Evolutionary conservation across 2,329 filamentous ascomycete genomes (phyloP).

Genomic region (Sphaerulina musiva): DNA sequence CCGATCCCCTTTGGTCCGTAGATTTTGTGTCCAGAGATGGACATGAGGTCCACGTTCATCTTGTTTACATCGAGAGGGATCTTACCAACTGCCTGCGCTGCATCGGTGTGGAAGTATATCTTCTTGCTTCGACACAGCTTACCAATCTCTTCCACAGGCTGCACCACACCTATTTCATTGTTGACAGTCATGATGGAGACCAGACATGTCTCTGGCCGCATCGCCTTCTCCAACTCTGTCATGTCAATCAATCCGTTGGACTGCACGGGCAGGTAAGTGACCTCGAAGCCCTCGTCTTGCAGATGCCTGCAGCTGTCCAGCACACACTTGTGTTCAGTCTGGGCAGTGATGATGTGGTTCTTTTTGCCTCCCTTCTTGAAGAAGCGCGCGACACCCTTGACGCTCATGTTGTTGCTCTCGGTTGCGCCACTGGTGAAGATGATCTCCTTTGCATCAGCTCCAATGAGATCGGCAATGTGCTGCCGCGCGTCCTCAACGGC

Average conservation of each 20-base stretch:
- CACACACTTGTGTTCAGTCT: constrained; percentile 99
- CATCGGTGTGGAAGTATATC: constrained; percentile 97
- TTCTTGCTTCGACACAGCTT: constrained; percentile 85
- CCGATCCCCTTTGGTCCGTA: constrained; percentile 97
- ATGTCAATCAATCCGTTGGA: constrained; percentile 78
- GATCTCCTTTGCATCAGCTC: constrained; percentile 93
- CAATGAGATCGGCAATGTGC: constrained; percentile 79
- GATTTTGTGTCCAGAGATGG: constrained; percentile 96
- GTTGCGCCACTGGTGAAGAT: constrained; percentile 98
- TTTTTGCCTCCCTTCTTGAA: constrained; percentile 92
- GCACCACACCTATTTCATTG: constrained; percentile 99
- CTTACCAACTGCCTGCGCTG: constrained; percentile 95
- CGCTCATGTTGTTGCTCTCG: constrained; percentile 99
- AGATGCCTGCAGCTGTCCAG: constrained; percentile 94
- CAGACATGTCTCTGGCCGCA: constrained; percentile 81
- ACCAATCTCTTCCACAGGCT: constrained; percentile 89
- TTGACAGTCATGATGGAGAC: constrained; percentile 99
- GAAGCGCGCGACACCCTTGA: constrained; percentile 95
- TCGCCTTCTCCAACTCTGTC: constrained; percentile 76
- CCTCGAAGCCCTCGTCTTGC: constrained; percentile 90
- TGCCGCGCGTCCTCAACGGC: constrained; percentile 80
- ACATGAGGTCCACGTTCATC: constrained; percentile 98
- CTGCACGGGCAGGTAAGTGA: constrained; percentile 94
- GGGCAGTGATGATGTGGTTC: constrained; percentile 94
- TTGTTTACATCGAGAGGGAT: constrained; percentile 94